Base-by-base conservation (phyloP, 306 rosid genomes). In the Gillenia trifoliata region DNA sequence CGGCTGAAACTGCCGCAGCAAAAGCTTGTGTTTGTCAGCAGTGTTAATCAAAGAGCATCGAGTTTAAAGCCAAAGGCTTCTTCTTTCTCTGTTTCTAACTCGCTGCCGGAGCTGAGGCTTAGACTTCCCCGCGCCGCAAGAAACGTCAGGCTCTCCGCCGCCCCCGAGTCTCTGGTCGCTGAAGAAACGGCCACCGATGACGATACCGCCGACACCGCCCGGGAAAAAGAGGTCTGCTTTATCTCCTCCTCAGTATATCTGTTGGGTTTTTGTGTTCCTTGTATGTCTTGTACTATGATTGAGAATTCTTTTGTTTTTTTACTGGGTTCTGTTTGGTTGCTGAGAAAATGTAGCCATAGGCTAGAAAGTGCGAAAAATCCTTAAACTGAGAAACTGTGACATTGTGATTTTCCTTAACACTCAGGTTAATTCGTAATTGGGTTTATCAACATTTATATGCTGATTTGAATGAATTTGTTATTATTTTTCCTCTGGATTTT, bases 81-180 rank as follows among this genome's bases (percentile, higher is more conserved):
- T 82, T 63, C 71, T 17, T 16, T 8, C 34, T 50, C 69, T 17
- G 50, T 66, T 67, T 36, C 68, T 22, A 74, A 63, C 62, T 80
- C 83, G 41, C 40, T 22, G 31, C 68, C 56, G 29, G 63, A 69
- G 22, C 68, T 41, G n/a, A 75, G 63, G 61, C 75, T 52, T 41
- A 3, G 34, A 28, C 49, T 52, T 19, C 12, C 17, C 71, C 66
- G 22, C 28, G 34, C 57, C 63, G 40, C 16, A 11, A 55, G 66
- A 31, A 71, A 65, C 63, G 6, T 8, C 77, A 29, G 74, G 33
- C 29, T 77, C 67, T 40, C 80, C 33, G 28, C 83, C 65, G 83
- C 83, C 62, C 82, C 81, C 59, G 86, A 90, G 52, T 78, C 87
- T 50, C 41, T 71, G 3, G 79, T 82, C 11, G 52, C 74, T 55